Base-by-base conservation (phyloP, 169 alveolate genomes). In the Cryptosporidium baileyi region DNA sequence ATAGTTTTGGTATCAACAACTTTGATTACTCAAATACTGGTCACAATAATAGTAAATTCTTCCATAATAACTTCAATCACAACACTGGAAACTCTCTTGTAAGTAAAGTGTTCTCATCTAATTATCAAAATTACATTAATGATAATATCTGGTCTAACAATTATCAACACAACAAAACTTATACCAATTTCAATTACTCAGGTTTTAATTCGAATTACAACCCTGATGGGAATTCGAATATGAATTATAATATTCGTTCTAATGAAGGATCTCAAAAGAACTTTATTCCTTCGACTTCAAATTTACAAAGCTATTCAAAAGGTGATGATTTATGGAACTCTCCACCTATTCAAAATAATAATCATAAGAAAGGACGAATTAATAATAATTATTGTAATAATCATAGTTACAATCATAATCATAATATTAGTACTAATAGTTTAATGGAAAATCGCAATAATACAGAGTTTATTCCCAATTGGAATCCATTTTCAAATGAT, bases 401-500 rank as follows among this genome's bases (percentile, higher is more conserved):
- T 57, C 6, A 57, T 57, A n/a, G n/a, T n/a, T n/a, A n/a, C n/a
- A n/a, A n/a, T n/a, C n/a, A n/a, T n/a, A n/a, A n/a, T n/a, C n/a
- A n/a, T n/a, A n/a, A n/a, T n/a, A n/a, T n/a, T n/a, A n/a, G n/a
- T n/a, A 5, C n/a, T n/a, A n/a, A n/a, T n/a, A n/a, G n/a, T n/a
- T n/a, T n/a, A n/a, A n/a, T n/a, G n/a, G n/a, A n/a, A n/a, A n/a
- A n/a, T n/a, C n/a, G n/a, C n/a, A n/a, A n/a, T n/a, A n/a, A n/a
- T n/a, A n/a, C n/a, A n/a, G n/a, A n/a, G 4, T 38, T 52, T 24
- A 15, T 40, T 19, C 24, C 36, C 1, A 44, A 44, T 13, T 63
- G 80, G 80, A 63, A 40, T 15, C 80, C 80, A 13, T 63, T 63
- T 11, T 24, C 41, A 6, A 44, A 54, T 40, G 61, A 45, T 24